These are phyloP conservation scores for Triangularia setosa DNA, from an alignment of 2,329 filamentous ascomycete genomes.

Conservation along the genomic window DNA sequence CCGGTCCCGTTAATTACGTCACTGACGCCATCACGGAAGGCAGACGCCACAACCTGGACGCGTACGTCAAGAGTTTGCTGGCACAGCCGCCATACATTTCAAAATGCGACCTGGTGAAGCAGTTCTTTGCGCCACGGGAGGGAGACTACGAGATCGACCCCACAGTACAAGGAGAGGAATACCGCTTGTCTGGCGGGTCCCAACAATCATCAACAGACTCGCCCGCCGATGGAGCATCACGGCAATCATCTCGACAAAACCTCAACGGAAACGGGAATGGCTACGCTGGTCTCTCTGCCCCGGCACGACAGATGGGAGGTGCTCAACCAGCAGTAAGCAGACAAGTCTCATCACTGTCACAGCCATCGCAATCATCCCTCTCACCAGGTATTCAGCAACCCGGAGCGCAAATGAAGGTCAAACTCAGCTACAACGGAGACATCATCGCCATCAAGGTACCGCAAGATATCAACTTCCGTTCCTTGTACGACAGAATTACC, in stretches of 20 bases:
- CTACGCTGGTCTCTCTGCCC: constrained; percentile 50
- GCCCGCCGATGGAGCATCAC: constrained; percentile 55
- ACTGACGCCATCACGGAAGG: constrained; percentile 97
- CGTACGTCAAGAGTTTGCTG: constrained; percentile 90
- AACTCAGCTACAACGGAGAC: constrained; percentile 89
- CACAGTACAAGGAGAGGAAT: constrained; percentile 60
- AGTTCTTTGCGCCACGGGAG: constrained; percentile 85
- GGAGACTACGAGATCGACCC: constrained; percentile 92
- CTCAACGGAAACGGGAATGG: constrained; percentile 45
- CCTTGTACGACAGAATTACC: constrained; percentile 77
- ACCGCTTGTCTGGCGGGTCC: constrained; percentile 68
- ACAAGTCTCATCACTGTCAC: constrained; percentile 46
- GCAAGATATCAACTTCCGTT: constrained; percentile 69
- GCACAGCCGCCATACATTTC: constrained; percentile 81
- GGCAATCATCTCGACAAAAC: constrained; percentile 63
- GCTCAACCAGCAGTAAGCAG: constrained; percentile 40
- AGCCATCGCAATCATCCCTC: constrained; percentile 55
- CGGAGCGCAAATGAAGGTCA: constrained; percentile 74
- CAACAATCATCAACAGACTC: constrained; percentile 64
- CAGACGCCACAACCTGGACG: constrained; percentile 85
- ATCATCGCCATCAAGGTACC: constrained; percentile 89
- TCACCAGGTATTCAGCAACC: constrained; percentile 45
- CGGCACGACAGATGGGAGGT: constrained; percentile 31
- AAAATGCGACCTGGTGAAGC: constrained; percentile 75
- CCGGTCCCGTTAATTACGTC: constrained; percentile 93